These are phyloP conservation scores for Penicillium steckii DNA, from an alignment of 495 filamentous ascomycete genomes.

Conservation along the genomic window DNA sequence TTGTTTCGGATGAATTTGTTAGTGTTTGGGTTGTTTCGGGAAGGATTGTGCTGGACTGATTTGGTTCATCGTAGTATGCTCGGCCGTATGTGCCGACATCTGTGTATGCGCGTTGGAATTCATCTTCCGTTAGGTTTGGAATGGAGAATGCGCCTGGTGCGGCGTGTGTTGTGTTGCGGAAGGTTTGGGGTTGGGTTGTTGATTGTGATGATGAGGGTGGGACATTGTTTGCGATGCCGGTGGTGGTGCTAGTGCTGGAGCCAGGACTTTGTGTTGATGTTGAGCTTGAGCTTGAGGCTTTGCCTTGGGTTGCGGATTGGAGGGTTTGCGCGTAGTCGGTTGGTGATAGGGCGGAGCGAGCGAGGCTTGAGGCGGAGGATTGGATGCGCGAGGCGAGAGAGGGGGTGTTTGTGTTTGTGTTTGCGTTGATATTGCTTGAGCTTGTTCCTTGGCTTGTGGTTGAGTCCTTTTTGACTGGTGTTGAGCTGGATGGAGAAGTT, in stretches of 20 bases:
- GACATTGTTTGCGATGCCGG: not conserved
- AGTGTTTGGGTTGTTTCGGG: not conserved
- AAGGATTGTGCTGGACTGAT: not conserved
- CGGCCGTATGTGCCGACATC: not conserved
- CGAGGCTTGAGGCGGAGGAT: constrained; percentile 35
- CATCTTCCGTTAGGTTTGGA: constrained; percentile 25
- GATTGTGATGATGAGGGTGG: not conserved
- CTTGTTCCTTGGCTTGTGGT: not conserved
- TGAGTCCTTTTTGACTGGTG: not conserved
- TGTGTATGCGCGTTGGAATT: constrained; percentile 25
- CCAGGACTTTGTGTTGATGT: not conserved
- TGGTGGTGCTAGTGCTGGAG: not conserved
- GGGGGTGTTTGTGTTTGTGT: constrained; percentile 1
- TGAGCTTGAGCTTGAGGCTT: constrained; percentile 10
- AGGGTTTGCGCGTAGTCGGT: constrained; percentile 21
- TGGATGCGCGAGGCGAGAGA: constrained; percentile 41
- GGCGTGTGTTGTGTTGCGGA: not conserved
- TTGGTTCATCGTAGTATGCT: not conserved
- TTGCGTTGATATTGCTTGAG: not conserved
- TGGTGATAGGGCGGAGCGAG: constrained; percentile 26
- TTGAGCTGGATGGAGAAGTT: not conserved
- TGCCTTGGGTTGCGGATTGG: constrained; percentile 21
- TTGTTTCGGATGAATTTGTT: not conserved
- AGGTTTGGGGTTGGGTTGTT: not conserved
- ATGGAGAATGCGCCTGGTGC: constrained; percentile 22